Conservation (phyloP, 2,329 filamentous ascomycete genomes). For the Trichoderma lentiforme region DNA sequence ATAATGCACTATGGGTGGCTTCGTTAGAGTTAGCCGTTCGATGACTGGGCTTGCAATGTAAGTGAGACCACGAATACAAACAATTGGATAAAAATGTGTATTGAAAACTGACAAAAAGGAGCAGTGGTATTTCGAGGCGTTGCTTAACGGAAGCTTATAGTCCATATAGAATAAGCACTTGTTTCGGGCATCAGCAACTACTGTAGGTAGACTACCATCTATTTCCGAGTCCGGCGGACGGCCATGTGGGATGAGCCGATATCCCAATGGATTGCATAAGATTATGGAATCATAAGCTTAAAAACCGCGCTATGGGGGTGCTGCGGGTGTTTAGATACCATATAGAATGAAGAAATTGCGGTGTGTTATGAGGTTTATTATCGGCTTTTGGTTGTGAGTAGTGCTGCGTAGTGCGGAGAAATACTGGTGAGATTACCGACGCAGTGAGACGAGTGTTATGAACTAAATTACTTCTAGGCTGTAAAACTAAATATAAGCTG, state of each 20-base stretch:
- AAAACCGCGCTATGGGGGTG: neutral
- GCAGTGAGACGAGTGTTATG: neutral
- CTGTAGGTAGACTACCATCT: neutral
- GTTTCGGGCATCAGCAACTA: neutral
- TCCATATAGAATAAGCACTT: neutral
- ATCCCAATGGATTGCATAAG: neutral
- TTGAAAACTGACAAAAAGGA: neutral
- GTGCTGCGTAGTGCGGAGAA: neutral
- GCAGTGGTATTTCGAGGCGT: neutral
- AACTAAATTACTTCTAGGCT: neutral
- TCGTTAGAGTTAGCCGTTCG: neutral
- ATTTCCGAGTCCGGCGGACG: neutral
- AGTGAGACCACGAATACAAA: neutral
- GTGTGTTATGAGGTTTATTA: neutral
- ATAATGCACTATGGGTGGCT: neutral
- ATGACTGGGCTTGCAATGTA: neutral
- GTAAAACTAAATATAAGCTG: neutral
- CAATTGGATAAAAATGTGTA: neutral
- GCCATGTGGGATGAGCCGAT: neutral
- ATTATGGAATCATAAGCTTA: neutral
- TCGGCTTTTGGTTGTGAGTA: neutral
- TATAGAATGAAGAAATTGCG: neutral
- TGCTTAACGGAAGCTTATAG: neutral
- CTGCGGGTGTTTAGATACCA: neutral
- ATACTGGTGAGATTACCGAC: neutral